Base-by-base conservation (phyloP, 257 asterid genomes). In the Jacaranda copaia region DNA sequence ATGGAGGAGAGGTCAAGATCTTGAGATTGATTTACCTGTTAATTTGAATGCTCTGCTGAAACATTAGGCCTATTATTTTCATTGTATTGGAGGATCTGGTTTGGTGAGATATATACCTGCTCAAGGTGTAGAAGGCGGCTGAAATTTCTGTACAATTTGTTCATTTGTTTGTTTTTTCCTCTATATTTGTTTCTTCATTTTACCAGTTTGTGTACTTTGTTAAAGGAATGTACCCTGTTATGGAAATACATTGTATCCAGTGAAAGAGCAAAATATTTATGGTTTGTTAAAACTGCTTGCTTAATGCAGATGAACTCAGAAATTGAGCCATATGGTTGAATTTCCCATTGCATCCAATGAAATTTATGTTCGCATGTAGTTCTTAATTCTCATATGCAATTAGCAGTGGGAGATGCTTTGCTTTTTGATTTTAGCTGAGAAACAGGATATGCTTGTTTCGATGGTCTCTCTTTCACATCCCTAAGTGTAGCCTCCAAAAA, bases 141-240 rank as follows among this genome's bases (percentile, higher is more conserved):
- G 60, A 58, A 46, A 62, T 68, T 57, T 62, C 66, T 71, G 62
- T 67, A 71, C 36, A 70, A 83, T 64, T 80, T 82, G 74, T 77
- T 84, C 59, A 80, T 83, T 81, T 59, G 82, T 84, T 81, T 74
- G 78, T 73, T 75, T 66, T 68, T 45, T 19, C 40, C 36, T 73
- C 62, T 69, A 49, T 60, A 73, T 43, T 35, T 75, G 82, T 77
- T 81, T 56, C 55, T 71, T 75, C 58, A 56, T 74, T 36, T 64
- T 66, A 42, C 46, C 16, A 58, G 16, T 55, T 72, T 68, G 15
- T 78, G 75, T 64, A 53, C 32, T 14, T 65, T 12, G 20, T 65
- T 6, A 69, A 76, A 60, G 14, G 68, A 39, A 68, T 74, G 70
- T 75, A 66, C 19, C 6, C 13, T 32, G 52, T 77, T 16, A 3